phyloP scores from a whole-genome alignment of 129 eudicot species.

The Lactuca saligna region DNA sequence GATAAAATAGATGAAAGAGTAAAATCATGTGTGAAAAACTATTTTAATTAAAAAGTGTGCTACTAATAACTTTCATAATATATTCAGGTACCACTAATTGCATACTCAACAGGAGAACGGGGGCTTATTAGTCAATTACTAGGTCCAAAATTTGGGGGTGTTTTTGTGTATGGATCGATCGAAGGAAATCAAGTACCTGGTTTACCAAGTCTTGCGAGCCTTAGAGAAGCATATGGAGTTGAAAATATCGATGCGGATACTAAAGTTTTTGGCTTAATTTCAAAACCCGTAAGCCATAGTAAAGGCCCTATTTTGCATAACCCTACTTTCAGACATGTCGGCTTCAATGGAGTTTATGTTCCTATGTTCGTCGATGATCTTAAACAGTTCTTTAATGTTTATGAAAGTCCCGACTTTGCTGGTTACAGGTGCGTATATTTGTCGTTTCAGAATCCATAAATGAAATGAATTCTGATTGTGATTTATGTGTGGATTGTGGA shows the following conservation, averaged over 20 bases:
- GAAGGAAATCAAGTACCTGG: slow-evolving; percentile 57
- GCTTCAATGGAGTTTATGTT: slow-evolving; percentile 72
- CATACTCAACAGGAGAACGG: slow-evolving; percentile 68
- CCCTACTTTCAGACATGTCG: slow-evolving; percentile 70
- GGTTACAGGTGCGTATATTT: slow-evolving; percentile 66
- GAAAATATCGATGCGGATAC: slow-evolving; percentile 54
- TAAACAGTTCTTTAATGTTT: slow-evolving; percentile 56
- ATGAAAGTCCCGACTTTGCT: slow-evolving; percentile 70
- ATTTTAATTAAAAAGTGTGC: too few relatives aligned
- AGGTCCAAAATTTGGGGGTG: slow-evolving; percentile 74
- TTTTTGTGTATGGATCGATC: slow-evolving; percentile 60
- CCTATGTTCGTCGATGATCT: slow-evolving; percentile 86
- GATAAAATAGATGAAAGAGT: background rate
- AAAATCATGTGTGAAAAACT: background rate
- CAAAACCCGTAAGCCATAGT: slow-evolving; percentile 86
- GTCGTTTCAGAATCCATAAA: too few relatives aligned
- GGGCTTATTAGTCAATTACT: slow-evolving; percentile 76
- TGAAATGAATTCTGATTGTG: too few relatives aligned
- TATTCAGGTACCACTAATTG: slow-evolving; percentile 65
- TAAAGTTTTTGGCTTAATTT: slow-evolving; percentile 69
- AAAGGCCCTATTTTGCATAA: slow-evolving; percentile 83
- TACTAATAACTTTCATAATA: too few relatives aligned
- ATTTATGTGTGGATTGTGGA: too few relatives aligned
- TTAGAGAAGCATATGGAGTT: slow-evolving; percentile 52
- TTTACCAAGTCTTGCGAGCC: slow-evolving; percentile 56